Evolutionary conservation across 176 grass and related monocot species (phyloP).

Genomic region (Canna indica): DNA sequence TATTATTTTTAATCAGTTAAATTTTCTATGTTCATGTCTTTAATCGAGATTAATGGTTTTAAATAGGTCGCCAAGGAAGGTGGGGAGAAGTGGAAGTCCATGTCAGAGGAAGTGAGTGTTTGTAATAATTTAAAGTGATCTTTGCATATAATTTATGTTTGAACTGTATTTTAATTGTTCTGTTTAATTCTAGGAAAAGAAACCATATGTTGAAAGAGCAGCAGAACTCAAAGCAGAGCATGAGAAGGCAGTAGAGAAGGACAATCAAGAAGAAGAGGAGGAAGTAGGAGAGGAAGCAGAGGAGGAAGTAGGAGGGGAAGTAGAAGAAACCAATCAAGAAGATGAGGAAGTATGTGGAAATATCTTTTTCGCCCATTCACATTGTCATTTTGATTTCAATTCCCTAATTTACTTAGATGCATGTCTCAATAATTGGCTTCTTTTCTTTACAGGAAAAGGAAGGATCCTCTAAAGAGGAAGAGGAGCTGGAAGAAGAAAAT

Average conservation of each 20-base stretch:
- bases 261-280: slow-evolving; percentile 35
- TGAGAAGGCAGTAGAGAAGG: slow-evolving; percentile 25
- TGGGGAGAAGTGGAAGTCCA: slow-evolving; percentile 71
- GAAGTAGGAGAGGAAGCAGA: slow-evolving; percentile 13
- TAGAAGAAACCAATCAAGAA: not conserved
- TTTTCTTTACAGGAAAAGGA: not conserved
- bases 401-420: not conserved
- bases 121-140: not conserved
- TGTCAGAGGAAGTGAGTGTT: slow-evolving; percentile 55
- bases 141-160: not conserved
- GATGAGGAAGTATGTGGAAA: not conserved
- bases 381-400: not conserved
- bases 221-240: slow-evolving; percentile 45
- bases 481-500: not conserved
- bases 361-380: not conserved
- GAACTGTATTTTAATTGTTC: not conserved
- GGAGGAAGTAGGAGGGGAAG: not conserved
- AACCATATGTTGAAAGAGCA: slow-evolving; percentile 59
- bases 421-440: not conserved
- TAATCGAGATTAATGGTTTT: not conserved
- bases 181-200: slow-evolving; percentile 45
- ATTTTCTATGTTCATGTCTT: not conserved
- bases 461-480: not conserved
- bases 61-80: slow-evolving; percentile 61
- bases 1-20: not conserved